Conservation (phyloP, 1,284 basidiomycete genomes). For the Fomes fomentarius region DNA sequence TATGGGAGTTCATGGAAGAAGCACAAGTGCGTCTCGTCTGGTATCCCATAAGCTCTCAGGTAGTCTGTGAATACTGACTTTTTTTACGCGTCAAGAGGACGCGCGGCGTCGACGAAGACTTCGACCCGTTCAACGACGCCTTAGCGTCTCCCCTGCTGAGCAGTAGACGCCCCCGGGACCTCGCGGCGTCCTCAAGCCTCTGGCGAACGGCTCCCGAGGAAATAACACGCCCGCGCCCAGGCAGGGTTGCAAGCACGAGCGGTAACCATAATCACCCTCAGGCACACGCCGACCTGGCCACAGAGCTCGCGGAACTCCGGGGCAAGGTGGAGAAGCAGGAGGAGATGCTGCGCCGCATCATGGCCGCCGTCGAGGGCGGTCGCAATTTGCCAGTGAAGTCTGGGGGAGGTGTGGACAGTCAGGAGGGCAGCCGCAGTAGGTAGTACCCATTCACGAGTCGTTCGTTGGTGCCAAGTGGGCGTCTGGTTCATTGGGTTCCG, state of each 20-base stretch:
- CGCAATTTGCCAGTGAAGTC: neutral
- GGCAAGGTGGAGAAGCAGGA: conserved; percentile 58
- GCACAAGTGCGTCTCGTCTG: conserved; percentile 39
- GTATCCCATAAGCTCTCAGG: neutral
- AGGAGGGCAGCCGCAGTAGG: conserved; percentile 16
- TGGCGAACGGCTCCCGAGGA: conserved; percentile 29
- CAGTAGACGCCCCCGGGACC: conserved; percentile 15
- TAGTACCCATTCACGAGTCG: conserved; percentile 7
- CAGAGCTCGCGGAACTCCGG: conserved; percentile 61
- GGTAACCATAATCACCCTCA: neutral
- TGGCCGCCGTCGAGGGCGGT: conserved; percentile 43
- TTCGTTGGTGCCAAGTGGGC: too few species aligned
- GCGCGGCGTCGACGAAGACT: conserved; percentile 16
- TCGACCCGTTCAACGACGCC: conserved; percentile 22
- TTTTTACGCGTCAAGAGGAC: conserved; percentile 5
- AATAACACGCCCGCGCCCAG: conserved; percentile 24
- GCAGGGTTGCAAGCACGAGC: conserved; percentile 13
- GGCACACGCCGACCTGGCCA: conserved; percentile 49
- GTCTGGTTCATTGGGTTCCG: too few species aligned
- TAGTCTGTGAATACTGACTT: too few species aligned
- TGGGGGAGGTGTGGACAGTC: neutral
- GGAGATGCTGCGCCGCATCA: conserved; percentile 48
- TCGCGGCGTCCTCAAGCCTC: conserved; percentile 18
- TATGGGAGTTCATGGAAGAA: conserved; percentile 81
- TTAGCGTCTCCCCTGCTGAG: conserved; percentile 26